Evolutionary conservation across 169 alveolate species (phyloP), one percentile per base, ranked within the genome.

Genomic region (Plasmodium coatneyi): DNA sequence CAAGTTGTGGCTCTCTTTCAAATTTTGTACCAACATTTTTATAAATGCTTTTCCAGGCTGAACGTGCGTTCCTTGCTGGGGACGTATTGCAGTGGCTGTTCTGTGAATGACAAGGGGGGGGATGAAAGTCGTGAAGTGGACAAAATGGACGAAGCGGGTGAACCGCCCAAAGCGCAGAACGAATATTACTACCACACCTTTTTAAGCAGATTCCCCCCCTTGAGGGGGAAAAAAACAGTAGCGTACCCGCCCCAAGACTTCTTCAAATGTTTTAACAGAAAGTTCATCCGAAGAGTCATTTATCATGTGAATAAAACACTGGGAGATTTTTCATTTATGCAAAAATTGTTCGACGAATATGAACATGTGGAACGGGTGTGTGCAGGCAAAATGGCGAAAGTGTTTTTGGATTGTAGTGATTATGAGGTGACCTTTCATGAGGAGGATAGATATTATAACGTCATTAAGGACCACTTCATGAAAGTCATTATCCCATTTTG

Each of bases 401-500:
- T 25, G 54, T 39, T 16, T 22, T 25, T 10, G 19, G 84, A 79
- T 49, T 60, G 56, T n/a, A 16, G 84, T 5, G 39, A 79, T 79
- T 71, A 30, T n/a, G 39, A 74, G 82, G 56, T 46, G 84, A 46
- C 19, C 60, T 43, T 52, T 52, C 36, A 41, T 30, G 66, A 46
- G 36, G 89, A 81, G 5, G 89, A 81, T 5, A 54, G 89, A 28
- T 81, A 81, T 56, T 81, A 52, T 28, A 81, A 81, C 79, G 70
- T 81, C 39, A 41, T 81, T 49, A 49, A 16, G 25, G 41, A 32
- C 25, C 71, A 81, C 54, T 56, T 81, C 10, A 43, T 52, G 22
- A 32, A 56, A 4, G 80, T 81, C 36, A 54, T 81, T 54, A 34
- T 81, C 36, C 89, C 89, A 22, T 30, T 30, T 19, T 81, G 89